These are phyloP conservation scores for Aspergillus phoenicis DNA, from an alignment of 2,329 filamentous ascomycete genomes.

Conservation along the genomic window DNA sequence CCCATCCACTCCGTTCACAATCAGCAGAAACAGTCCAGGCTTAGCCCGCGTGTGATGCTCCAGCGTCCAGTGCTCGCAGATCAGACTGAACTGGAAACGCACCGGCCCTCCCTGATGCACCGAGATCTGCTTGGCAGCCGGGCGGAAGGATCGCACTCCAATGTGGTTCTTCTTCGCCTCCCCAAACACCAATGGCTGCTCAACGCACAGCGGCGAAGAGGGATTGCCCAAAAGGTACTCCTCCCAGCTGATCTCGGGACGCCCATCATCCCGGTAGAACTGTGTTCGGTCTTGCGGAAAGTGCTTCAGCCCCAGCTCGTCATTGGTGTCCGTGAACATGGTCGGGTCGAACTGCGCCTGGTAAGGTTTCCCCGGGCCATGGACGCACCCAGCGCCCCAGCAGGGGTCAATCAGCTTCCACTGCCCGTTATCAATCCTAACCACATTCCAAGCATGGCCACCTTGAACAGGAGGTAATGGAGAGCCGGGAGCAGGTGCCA, in stretches of 20 bases:
- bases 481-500: conserved; percentile 63
- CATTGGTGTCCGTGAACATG: conserved; percentile 67
- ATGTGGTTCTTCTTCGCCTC: conserved; percentile 55
- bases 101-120: conserved; percentile 61
- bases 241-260: conserved; percentile 68
- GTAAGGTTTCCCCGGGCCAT: conserved; percentile 60
- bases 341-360: conserved; percentile 67
- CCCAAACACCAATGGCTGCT: conserved; percentile 51
- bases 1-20: conserved; percentile 67
- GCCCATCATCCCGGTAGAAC: conserved; percentile 76
- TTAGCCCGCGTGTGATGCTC: conserved; percentile 64
- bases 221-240: conserved; percentile 73
- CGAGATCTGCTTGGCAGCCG: conserved; percentile 61
- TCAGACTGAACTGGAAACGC: conserved; percentile 77
- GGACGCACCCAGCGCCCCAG: conserved; percentile 83
- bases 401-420: conserved; percentile 94
- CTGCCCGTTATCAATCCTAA: conserved; percentile 78
- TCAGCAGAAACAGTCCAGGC: conserved; percentile 66
- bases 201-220: conserved; percentile 46
- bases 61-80: conserved; percentile 83
- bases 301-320: conserved; percentile 78
- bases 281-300: conserved; percentile 70
- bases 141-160: conserved; percentile 62
- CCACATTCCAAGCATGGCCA: conserved; percentile 90
- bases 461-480: conserved; percentile 63